A percentile compares a stretch with the other conserved stretches of the same genome.
phyloP scores from a whole-genome alignment of 768 basidiomycete species.

The Tricholoma sp. region DNA sequence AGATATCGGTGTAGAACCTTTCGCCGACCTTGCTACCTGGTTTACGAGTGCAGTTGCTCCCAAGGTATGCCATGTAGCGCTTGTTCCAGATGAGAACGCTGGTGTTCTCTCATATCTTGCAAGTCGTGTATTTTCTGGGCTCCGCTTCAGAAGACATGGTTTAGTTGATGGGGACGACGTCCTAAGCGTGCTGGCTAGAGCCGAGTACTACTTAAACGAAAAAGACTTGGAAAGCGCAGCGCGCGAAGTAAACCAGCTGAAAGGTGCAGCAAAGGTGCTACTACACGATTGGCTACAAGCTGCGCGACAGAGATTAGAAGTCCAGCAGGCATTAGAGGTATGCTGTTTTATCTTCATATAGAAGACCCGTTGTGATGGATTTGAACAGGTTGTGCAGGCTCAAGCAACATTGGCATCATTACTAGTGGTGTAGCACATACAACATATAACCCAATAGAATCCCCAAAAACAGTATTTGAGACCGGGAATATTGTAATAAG shows the following conservation, averaged over 20 bases:
- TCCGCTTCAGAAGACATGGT: slow-evolving; percentile 79
- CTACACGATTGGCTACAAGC: slow-evolving; percentile 88
- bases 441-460: slow-evolving; percentile 3
- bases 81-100: slow-evolving; percentile 88
- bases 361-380: slow-evolving; percentile 1
- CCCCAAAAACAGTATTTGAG: background rate
- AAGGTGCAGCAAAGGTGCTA: slow-evolving; percentile 71
- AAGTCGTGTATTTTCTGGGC: slow-evolving; percentile 66
- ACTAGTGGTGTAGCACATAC: slow-evolving; percentile 56
- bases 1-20: slow-evolving; percentile 80
- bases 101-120: slow-evolving; percentile 85
- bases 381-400: slow-evolving; percentile 65
- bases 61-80: slow-evolving; percentile 79
- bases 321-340: slow-evolving; percentile 88
- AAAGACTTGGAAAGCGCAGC: slow-evolving; percentile 90
- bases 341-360: slow-evolving; percentile 8
- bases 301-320: slow-evolving; percentile 82
- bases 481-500: background rate
- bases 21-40: slow-evolving; percentile 89
- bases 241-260: slow-evolving; percentile 87
- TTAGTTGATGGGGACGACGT: slow-evolving; percentile 80
- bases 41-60: slow-evolving; percentile 81
- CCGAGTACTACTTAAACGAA: slow-evolving; percentile 85
- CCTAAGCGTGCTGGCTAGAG: slow-evolving; percentile 79
- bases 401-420: slow-evolving; percentile 82